Percentiles rank a stretch among this genome's conserved stretches.
Conservation (phyloP, 177 flowering plant species). For the Vitis hybrid region DNA sequence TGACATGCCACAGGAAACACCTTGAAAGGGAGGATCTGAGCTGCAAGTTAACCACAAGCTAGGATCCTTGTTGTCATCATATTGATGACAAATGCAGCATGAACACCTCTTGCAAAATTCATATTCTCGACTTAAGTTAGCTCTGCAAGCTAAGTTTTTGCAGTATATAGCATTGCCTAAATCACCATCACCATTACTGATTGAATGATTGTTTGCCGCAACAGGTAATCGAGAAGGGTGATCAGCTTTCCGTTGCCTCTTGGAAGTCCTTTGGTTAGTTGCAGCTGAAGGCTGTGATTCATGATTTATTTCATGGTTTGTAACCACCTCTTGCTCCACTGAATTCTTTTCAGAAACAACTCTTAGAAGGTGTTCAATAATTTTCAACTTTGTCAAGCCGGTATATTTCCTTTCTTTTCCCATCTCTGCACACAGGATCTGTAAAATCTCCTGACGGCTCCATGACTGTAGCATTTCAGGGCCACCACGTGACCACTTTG, state of each 20-base stretch:
- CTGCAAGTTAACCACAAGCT: conserved; percentile 90
- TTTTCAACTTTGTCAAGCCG: conserved; percentile 80
- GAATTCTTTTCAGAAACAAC: conserved; percentile 68
- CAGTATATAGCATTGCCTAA: conserved; percentile 42
- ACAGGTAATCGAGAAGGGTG: conserved; percentile 52
- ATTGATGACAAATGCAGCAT: conserved; percentile 81
- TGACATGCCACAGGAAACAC: conserved; percentile 82
- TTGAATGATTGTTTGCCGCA: conserved; percentile 22
- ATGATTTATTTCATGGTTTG: conserved; percentile 10
- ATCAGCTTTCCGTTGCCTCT: conserved; percentile 80
- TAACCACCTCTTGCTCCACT: conserved; percentile 23
- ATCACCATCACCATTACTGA: conserved; percentile 26
- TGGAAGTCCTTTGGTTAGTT: conserved; percentile 35
- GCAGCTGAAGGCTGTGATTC: conserved; percentile 34
- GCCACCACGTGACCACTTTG: conserved; percentile 70
- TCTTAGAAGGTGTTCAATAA: conserved; percentile 81
- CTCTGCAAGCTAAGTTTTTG: conserved; percentile 87
- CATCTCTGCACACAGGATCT: conserved; percentile 83
- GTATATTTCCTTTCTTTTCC: conserved; percentile 96
- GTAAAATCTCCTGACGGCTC: conserved; percentile 90
- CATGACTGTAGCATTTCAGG: conserved; percentile 78
- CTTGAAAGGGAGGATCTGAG: conserved; percentile 77
- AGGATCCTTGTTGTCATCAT: conserved; percentile 98
- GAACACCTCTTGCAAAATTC: conserved; percentile 92
- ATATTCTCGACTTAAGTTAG: conserved; percentile 50